phyloP scores from a whole-genome alignment of 2,329 filamentous ascomycete genomes.

The Chaetomium sp. region DNA sequence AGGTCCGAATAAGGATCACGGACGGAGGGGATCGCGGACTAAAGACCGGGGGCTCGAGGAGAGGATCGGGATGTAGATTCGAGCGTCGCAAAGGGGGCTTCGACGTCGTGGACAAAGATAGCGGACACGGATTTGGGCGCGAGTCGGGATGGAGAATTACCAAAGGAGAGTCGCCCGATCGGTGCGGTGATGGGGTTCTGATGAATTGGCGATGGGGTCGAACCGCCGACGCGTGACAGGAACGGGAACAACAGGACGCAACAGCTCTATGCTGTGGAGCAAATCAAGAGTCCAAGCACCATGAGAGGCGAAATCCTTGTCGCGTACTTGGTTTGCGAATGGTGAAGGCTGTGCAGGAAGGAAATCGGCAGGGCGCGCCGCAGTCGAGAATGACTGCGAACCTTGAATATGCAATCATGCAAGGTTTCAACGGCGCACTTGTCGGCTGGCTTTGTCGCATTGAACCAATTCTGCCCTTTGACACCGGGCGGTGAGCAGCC shows the following conservation, averaged over 20 bases:
- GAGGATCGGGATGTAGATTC: background rate
- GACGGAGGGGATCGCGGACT: conserved; percentile 14
- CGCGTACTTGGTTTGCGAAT: background rate
- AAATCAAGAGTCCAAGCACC: conserved; percentile 6
- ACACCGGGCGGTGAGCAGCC: conserved; percentile 22
- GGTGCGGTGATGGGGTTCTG: background rate
- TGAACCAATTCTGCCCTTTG: conserved; percentile 30
- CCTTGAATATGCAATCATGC: background rate
- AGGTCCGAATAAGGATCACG: conserved; percentile 15
- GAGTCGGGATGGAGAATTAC: conserved; percentile 19
- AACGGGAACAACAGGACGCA: background rate
- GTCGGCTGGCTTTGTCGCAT: conserved; percentile 26
- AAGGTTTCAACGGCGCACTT: conserved; percentile 9
- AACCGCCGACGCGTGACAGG: conserved; percentile 11
- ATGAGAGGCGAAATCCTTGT: background rate
- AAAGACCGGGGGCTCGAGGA: background rate
- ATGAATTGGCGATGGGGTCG: background rate
- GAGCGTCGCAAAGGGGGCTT: conserved; percentile 1
- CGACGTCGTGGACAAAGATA: conserved; percentile 12
- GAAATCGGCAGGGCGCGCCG: conserved; percentile 8
- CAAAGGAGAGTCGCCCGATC: conserved; percentile 12
- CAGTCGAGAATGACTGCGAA: conserved; percentile 9
- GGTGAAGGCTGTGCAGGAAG: background rate
- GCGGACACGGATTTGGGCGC: background rate
- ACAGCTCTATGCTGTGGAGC: conserved; percentile 14